Percentiles rank a stretch among this genome's conserved stretches.
Evolutionary conservation across 2,329 filamentous ascomycete genomes (phyloP).

Genomic region (Cladosporium sphaerospermum): DNA sequence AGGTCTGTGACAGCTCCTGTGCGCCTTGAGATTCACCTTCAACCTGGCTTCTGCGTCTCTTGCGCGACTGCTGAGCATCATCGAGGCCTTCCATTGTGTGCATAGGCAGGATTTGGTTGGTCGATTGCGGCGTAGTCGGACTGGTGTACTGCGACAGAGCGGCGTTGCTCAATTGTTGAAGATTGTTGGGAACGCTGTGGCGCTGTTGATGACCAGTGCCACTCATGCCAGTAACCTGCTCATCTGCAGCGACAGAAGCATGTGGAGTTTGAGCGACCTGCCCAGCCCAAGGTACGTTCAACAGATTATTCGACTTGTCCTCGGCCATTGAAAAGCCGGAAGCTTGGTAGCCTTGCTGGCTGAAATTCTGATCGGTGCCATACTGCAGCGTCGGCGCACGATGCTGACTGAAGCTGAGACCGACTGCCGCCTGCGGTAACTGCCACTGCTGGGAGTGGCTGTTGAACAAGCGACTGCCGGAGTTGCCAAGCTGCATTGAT

Average conservation of each 20-base stretch:
- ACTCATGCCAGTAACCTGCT: not conserved
- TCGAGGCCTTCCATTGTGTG: not conserved
- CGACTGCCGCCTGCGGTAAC: not conserved
- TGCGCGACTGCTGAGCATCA: constrained; percentile 1
- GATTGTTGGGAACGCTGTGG: constrained; percentile 3
- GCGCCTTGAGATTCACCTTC: not conserved
- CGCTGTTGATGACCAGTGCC: not conserved
- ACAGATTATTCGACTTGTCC: constrained; percentile 13
- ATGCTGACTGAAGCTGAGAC: not conserved
- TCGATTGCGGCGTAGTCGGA: not conserved
- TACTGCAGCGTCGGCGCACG: constrained; percentile 9
- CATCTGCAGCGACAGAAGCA: not conserved
- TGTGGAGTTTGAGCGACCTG: not conserved
- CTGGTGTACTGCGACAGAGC: not conserved
- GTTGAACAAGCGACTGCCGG: not conserved
- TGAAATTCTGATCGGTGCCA: constrained; percentile 15
- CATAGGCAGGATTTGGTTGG: not conserved
- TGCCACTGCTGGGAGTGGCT: not conserved
- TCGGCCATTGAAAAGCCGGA: constrained; percentile 1
- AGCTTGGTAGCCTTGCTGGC: constrained; percentile 4
- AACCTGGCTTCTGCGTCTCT: constrained; percentile 4
- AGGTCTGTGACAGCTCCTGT: not conserved
- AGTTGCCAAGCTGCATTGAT: not conserved
- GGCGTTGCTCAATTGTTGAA: constrained; percentile 4
- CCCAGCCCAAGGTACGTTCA: constrained; percentile 12